A percentile compares a stretch with the other conserved stretches of the same genome.
Conservation (phyloP, 2,329 filamentous ascomycete genomes). For the Aspergillus sp. region DNA sequence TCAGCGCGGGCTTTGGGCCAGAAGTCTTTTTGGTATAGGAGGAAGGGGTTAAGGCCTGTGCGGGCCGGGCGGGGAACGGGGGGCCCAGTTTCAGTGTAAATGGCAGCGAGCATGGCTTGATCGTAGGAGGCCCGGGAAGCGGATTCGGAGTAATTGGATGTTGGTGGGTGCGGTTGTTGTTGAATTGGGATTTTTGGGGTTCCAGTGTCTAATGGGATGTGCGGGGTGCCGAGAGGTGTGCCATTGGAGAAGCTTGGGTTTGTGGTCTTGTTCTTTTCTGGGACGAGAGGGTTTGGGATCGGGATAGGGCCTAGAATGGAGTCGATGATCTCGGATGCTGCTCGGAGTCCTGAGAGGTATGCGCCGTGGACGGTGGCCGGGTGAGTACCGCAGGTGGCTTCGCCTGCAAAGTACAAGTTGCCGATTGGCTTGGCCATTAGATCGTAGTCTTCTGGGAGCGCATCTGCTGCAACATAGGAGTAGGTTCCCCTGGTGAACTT, state of each 20-base stretch:
- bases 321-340: constrained; percentile 81
- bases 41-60: constrained; percentile 78
- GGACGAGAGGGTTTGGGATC: constrained; percentile 72
- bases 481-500: constrained; percentile 92
- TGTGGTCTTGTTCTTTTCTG: constrained; percentile 53
- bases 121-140: constrained; percentile 53
- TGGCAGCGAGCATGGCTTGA: constrained; percentile 56
- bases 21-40: constrained; percentile 80
- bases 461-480: constrained; percentile 83
- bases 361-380: constrained; percentile 96
- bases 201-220: constrained; percentile 4
- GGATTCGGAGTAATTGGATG: constrained; percentile 3
- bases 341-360: constrained; percentile 88
- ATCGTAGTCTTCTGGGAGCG: constrained; percentile 86
- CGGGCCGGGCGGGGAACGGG: constrained; percentile 72
- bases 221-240: constrained; percentile 13
- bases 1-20: constrained; percentile 63
- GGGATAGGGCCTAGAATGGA: constrained; percentile 77
- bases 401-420: constrained; percentile 91
- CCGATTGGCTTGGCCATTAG: constrained; percentile 81
- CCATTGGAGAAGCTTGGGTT: constrained; percentile 18
- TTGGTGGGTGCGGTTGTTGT: constrained; percentile 4
- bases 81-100: constrained; percentile 66
- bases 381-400: constrained; percentile 93
- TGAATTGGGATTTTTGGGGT: constrained; percentile 2